These are phyloP conservation scores for Phytophthora hybrid DNA, from an alignment of 352 stramenopile species.

Conservation along the genomic window DNA sequence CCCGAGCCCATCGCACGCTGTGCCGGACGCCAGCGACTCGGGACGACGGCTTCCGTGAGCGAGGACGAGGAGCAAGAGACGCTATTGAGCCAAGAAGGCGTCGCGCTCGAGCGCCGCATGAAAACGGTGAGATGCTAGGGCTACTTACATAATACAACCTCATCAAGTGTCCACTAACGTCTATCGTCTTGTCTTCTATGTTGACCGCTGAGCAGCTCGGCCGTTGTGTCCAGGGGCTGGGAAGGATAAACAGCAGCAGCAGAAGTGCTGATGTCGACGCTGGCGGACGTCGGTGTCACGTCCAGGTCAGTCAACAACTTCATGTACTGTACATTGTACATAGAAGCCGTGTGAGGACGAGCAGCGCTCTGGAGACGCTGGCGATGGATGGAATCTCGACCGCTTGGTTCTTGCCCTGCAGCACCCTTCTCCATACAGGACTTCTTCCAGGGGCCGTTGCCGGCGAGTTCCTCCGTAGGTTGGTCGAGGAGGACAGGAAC, in stretches of 20 bases:
- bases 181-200: too few relatives aligned
- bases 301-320: conserved; percentile 61
- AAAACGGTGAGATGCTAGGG: conserved; percentile 46
- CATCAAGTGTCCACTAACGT: not conserved
- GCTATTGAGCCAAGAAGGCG: conserved; percentile 59
- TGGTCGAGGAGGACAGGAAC: conserved; percentile 2
- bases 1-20: too few relatives aligned
- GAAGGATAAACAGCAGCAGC: not conserved
- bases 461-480: not conserved
- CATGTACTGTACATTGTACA: too few relatives aligned
- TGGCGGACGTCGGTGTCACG: not conserved
- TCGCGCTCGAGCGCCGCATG: conserved; percentile 66
- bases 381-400: conserved; percentile 31
- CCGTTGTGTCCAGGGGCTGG: not conserved
- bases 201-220: conserved; percentile 4
- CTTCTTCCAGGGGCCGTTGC: conserved; percentile 30
- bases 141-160: not conserved
- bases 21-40: not conserved
- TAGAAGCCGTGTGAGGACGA: conserved; percentile 57
- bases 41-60: conserved; percentile 74
- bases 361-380: conserved; percentile 11
- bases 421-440: conserved; percentile 52
- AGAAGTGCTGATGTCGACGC: conserved; percentile 5
- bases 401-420: conserved; percentile 45
- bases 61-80: conserved; percentile 59